Evolutionary conservation across 2,329 filamentous ascomycete genomes (phyloP).

Genomic region (Beauveria rudraprayagi): DNA sequence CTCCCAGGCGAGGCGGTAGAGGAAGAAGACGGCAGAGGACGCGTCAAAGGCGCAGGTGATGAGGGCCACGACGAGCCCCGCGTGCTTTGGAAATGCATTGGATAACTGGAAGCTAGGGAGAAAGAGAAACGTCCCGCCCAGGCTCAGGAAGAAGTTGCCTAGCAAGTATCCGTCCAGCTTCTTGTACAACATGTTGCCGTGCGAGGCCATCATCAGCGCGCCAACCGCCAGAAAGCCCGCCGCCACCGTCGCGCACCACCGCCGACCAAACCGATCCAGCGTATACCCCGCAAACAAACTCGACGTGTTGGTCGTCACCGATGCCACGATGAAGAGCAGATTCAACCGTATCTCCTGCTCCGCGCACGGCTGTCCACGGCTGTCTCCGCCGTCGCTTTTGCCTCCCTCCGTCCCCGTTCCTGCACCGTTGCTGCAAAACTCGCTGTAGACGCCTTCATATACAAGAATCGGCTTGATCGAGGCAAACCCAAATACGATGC

Average conservation of each 20-base stretch:
- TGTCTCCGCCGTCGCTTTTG: constrained; percentile 18
- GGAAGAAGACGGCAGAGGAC: constrained; percentile 68
- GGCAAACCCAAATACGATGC: constrained; percentile 76
- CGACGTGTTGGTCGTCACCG: constrained; percentile 79
- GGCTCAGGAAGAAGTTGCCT: constrained; percentile 67
- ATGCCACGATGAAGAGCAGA: constrained; percentile 86
- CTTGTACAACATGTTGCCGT: constrained; percentile 46
- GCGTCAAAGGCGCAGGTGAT: constrained; percentile 79
- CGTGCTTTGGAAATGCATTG: constrained; percentile 70
- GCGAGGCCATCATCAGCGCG: constrained; percentile 65
- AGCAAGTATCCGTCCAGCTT: constrained; percentile 64
- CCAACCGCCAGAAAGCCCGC: constrained; percentile 61
- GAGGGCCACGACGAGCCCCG: constrained; percentile 71
- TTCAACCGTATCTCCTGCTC: constrained; percentile 58
- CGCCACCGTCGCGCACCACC: constrained; percentile 65
- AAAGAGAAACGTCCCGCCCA: constrained; percentile 75
- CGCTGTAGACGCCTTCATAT: constrained; percentile 60
- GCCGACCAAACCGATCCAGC: constrained; percentile 73
- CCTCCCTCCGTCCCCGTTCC: constrained; percentile 11
- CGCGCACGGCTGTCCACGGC: constrained; percentile 27
- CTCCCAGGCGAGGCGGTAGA: constrained; percentile 65
- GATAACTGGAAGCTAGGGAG: constrained; percentile 79
- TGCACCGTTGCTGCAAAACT: constrained; percentile 41
- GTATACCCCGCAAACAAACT: constrained; percentile 80
- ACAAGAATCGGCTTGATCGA: constrained; percentile 77